Conservation (phyloP, 768 basidiomycete species). For the Cubamyces lactineus region DNA sequence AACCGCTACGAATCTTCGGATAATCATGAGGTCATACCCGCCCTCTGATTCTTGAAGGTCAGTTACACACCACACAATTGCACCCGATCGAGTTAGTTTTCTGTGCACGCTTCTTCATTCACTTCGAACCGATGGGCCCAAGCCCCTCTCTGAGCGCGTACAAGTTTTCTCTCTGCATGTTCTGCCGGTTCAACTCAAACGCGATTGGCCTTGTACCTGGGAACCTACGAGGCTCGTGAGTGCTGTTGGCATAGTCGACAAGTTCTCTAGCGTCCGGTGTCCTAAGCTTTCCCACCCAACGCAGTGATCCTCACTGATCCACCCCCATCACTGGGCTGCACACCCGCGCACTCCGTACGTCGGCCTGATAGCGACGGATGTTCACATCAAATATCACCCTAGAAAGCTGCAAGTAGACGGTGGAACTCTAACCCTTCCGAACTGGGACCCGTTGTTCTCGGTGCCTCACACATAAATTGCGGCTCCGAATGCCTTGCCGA, state of each 20-base stretch:
- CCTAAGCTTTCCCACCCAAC: no score
- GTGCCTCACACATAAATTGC: conserved; percentile 13
- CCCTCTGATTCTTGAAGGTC: not conserved
- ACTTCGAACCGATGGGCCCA: not conserved
- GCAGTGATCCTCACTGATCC: no score
- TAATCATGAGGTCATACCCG: conserved; percentile 22
- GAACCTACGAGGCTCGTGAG: not conserved
- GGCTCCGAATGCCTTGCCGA: conserved; percentile 15
- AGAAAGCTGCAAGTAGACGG: no score
- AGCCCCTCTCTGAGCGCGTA: not conserved
- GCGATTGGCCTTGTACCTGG: not conserved
- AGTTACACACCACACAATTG: not conserved
- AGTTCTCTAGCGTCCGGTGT: no score
- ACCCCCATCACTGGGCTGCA: no score
- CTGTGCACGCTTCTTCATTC: conserved; percentile 5
- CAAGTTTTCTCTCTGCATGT: not conserved
- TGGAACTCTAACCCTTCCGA: not conserved
- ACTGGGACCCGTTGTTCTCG: not conserved
- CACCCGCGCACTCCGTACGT: no score
- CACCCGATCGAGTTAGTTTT: conserved; percentile 10
- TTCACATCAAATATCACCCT: no score
- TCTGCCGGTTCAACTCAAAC: not conserved
- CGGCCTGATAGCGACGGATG: no score
- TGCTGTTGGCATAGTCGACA: no score
- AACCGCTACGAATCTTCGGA: conserved; percentile 12